Conservation (phyloP, 768 basidiomycete species). For the Tremella fuciformis region DNA sequence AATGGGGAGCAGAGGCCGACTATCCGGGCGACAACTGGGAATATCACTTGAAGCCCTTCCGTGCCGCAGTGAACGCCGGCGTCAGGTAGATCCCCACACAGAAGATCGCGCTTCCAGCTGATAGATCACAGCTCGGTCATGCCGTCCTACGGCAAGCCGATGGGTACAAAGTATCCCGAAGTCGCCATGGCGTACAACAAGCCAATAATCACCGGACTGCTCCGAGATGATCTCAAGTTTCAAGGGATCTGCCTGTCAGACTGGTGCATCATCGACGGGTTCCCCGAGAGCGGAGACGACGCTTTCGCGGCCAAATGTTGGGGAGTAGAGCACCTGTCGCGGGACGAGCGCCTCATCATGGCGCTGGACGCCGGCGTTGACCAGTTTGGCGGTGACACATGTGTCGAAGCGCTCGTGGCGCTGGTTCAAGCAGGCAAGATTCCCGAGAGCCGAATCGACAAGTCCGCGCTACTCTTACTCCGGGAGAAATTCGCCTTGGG, state of each 20-base stretch:
- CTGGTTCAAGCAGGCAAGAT: slow-evolving; percentile 14
- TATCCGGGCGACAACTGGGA: slow-evolving; percentile 23
- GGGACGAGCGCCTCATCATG: slow-evolving; percentile 16
- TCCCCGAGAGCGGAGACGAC: slow-evolving; percentile 11
- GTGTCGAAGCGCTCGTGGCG: slow-evolving; percentile 14
- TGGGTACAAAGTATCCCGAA: slow-evolving; percentile 16
- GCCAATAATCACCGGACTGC: slow-evolving; percentile 12
- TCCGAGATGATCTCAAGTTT: slow-evolving; percentile 13
- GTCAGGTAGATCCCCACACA: background rate
- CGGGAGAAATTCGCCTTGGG: slow-evolving; percentile 12
- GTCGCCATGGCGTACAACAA: slow-evolving; percentile 21
- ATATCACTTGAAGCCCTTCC: slow-evolving; percentile 19
- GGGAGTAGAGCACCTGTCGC: slow-evolving; percentile 18
- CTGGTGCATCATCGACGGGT: slow-evolving; percentile 16
- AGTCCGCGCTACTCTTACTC: slow-evolving; percentile 10
- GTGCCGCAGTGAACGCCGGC: slow-evolving; percentile 12
- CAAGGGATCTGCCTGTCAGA: slow-evolving; percentile 18
- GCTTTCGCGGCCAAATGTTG: slow-evolving; percentile 12
- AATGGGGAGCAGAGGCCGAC: slow-evolving; percentile 17
- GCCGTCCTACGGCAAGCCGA: slow-evolving; percentile 25
- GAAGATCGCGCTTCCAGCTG: too few relatives aligned
- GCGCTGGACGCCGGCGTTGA: slow-evolving; percentile 19
- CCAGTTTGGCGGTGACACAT: slow-evolving; percentile 18
- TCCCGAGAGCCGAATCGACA: slow-evolving; percentile 16
- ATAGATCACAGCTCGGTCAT: slow-evolving; percentile 5